Base-by-base conservation (phyloP, 441 rosid genomes). In the Lepidium campestre region DNA sequence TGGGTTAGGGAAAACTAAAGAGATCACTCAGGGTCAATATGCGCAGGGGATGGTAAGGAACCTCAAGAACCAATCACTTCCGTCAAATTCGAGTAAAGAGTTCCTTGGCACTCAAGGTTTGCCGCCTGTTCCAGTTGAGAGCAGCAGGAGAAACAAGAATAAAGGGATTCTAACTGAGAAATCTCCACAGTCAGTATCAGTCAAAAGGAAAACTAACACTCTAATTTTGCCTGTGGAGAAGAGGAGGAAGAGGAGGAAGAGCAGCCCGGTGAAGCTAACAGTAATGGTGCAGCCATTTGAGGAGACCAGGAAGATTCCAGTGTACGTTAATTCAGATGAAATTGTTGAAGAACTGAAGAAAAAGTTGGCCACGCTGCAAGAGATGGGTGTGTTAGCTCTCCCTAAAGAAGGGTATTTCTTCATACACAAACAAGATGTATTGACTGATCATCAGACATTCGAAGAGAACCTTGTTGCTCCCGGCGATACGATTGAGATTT, bases 391-490 rank as follows among this genome's bases (percentile, higher is more conserved):
- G 12, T 68, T 93, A n/a, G 72, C 68, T 61, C 81, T 93, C 7
- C 98, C 94, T 5, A 77, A 74, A 29, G 90, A 85, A 74, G 91
- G 91, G 2, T 93, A 83, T 23, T 83, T 85, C 53, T 90, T 93
- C 71, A 86, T 93, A 17, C 79, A 82, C 71, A 82, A 86, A 41
- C 93, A 85, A 69, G 68, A 79, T 20, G 89, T 85, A 32, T 85
- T 88, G 98, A 89, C 81, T 10, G 98, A 93, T 14, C 82, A 86
- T 57, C 34, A 74, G 62, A 81, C 97, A 3, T 93, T 90, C 72
- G 49, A 85, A 41, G 84, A 92, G 96, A 87, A 93, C 75, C 82
- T 53, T 58, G 96, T 88, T 50, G 49, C 44, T 2, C 80, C 79
- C 10, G 90, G 90, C 9, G 94, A 93, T 37, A 84, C 83, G 0